Percentiles rank a stretch among this genome's conserved stretches.
These are phyloP conservation scores for Ochetophila trinervis DNA, from an alignment of 306 rosid genomes.

Conservation along the genomic window DNA sequence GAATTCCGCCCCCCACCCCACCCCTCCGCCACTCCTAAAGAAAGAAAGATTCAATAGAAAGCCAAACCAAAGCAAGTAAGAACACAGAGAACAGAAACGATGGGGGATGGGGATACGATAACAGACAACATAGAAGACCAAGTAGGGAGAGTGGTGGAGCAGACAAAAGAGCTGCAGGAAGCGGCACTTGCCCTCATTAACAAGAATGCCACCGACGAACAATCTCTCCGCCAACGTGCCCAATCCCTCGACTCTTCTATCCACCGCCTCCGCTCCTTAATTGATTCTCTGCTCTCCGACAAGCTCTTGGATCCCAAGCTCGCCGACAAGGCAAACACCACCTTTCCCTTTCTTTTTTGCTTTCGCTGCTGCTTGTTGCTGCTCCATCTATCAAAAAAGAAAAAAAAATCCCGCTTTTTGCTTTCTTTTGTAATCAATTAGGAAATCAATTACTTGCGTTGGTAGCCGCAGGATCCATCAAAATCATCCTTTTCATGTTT, in stretches of 20 bases:
- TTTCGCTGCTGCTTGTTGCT: not conserved
- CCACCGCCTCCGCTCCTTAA: constrained; percentile 58
- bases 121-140: constrained; percentile 49
- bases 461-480: constrained; percentile 6
- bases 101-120: constrained; percentile 22
- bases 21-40: no score
- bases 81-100: not conserved
- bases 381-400: constrained; percentile 7
- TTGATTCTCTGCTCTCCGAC: constrained; percentile 45
- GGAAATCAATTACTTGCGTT: no score
- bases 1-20: no score
- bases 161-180: constrained; percentile 71
- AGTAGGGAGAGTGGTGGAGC: constrained; percentile 54
- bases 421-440: not conserved
- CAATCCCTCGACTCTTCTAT: constrained; percentile 56
- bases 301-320: constrained; percentile 50
- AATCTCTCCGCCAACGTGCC: constrained; percentile 70
- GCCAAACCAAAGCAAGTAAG: not conserved
- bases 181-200: constrained; percentile 53
- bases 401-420: no score
- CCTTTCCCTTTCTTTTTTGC: not conserved
- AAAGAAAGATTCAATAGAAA: not conserved
- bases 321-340: constrained; percentile 49
- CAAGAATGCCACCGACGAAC: constrained; percentile 46
- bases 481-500: not conserved